Base-by-base conservation (phyloP, 345 rosid genomes). In the Eucalyptus cloeziana region DNA sequence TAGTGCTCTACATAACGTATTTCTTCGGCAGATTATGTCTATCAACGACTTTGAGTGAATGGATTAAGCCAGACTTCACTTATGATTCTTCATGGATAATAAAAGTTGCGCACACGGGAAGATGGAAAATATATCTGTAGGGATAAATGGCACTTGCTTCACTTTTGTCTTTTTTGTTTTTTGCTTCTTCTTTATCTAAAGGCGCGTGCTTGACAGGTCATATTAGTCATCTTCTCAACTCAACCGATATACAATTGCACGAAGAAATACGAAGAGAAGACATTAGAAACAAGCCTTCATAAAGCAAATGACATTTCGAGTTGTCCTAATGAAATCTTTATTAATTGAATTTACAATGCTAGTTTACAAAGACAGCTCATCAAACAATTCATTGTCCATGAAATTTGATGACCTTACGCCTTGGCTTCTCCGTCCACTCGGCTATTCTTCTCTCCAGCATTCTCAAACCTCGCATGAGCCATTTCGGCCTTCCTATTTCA, bases 221-320 rank as follows among this genome's bases (percentile, higher is more conserved):
- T 16, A 67, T 31, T 31, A 31, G 8, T 16, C 40, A 31, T 31
- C 43, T 67, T 31, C 40, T 1, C 22, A 31, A 1, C 31, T 67
- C 40, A 14, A 67, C 11, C 2, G 5, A 67, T 8, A 8, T 1
- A 4, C 3, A 1, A 16, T 8, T 15, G 2, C 21, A 16, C 22
- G 1, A 4, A 16, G 43, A 31, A 67, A 31, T 5, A 3, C 4
- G 6, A 3, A 31, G 22, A 16, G 7, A 31, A 8, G 19, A 31
- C 43, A 31, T 3, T 33, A 15, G 3, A 31, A 69, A 16, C 43
- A 69, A 69, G 11, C 79, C 24, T 7, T 31, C 14, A 11, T 60
- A 11, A 25, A 2, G 13, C 7, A 60, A 54, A 21, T 54, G 1
- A 21, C 11, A 54, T 54, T 54, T 54, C 60, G 22, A 22, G 10